phyloP scores from a whole-genome alignment of 257 asterid genomes.

The Solanum sejunctum region DNA sequence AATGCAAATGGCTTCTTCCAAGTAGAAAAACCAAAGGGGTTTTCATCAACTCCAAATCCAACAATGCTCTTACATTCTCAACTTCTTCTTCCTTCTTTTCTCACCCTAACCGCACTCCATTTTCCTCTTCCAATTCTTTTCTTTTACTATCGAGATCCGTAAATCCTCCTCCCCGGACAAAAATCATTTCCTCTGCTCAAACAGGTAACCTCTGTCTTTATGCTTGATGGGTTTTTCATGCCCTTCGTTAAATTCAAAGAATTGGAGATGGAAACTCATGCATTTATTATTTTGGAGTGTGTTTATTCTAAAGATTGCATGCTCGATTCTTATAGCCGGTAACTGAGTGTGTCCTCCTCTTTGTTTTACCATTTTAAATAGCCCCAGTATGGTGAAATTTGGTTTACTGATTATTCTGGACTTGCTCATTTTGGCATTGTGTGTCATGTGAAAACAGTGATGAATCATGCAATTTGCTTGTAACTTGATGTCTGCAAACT shows the following conservation, averaged over 20 bases:
- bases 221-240: neutral
- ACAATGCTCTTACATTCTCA: neutral
- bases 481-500: neutral
- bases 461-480: neutral
- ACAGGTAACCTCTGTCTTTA: neutral
- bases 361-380: neutral
- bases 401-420: neutral
- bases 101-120: neutral
- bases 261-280: neutral
- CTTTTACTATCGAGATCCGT: neutral
- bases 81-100: neutral
- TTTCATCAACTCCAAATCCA: neutral
- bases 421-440: neutral
- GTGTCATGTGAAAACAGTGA: neutral
- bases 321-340: neutral
- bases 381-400: neutral
- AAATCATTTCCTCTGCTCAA: neutral
- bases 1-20: neutral
- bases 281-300: neutral
- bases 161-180: neutral
- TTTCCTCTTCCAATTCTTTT: neutral
- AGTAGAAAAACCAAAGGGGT: neutral
- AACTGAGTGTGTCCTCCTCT: neutral
- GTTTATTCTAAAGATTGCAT: neutral
- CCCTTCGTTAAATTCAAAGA: neutral